Percentiles rank a stretch among this genome's conserved stretches.
Conservation (phyloP, 2,329 filamentous ascomycete genomes). For the Claviceps cyperi region DNA sequence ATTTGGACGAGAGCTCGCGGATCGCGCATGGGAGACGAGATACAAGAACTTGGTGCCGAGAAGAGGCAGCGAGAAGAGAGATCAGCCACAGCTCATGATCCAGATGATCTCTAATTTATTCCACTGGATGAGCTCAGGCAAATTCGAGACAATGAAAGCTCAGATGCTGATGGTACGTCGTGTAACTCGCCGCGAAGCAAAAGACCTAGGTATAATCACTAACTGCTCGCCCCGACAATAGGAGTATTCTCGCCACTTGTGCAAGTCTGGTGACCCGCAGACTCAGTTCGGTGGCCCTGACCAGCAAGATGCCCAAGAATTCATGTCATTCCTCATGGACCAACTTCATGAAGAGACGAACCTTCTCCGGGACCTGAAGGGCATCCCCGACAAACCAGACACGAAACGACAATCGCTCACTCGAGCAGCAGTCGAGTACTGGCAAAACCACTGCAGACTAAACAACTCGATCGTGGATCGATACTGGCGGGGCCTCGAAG, state of each 20-base stretch:
- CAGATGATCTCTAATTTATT: slow-evolving; percentile 45
- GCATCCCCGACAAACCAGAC: slow-evolving; percentile 17
- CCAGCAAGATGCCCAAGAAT: slow-evolving; percentile 89
- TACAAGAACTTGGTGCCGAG: slow-evolving; percentile 45
- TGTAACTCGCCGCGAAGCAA: not conserved
- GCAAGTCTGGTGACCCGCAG: slow-evolving; percentile 14
- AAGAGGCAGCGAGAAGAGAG: slow-evolving; percentile 42
- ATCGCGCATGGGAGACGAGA: slow-evolving; percentile 42
- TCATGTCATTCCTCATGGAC: slow-evolving; percentile 68
- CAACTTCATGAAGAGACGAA: slow-evolving; percentile 82
- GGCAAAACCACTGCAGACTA: slow-evolving; percentile 53
- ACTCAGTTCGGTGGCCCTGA: slow-evolving; percentile 51
- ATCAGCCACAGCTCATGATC: slow-evolving; percentile 43
- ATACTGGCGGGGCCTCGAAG: slow-evolving; percentile 66
- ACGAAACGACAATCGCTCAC: slow-evolving; percentile 21
- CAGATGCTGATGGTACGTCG: slow-evolving; percentile 41
- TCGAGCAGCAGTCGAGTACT: slow-evolving; percentile 57
- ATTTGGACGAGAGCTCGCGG: slow-evolving; percentile 51
- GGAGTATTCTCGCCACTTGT: slow-evolving; percentile 37
- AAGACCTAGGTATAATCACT: not conserved
- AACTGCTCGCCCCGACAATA: slow-evolving; percentile 14
- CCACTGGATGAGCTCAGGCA: slow-evolving; percentile 38
- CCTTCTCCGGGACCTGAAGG: slow-evolving; percentile 28
- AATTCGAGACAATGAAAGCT: slow-evolving; percentile 35
- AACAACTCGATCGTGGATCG: slow-evolving; percentile 66